Evolutionary conservation across 768 basidiomycete species (phyloP).

Genomic region (Tulasnella sp.): DNA sequence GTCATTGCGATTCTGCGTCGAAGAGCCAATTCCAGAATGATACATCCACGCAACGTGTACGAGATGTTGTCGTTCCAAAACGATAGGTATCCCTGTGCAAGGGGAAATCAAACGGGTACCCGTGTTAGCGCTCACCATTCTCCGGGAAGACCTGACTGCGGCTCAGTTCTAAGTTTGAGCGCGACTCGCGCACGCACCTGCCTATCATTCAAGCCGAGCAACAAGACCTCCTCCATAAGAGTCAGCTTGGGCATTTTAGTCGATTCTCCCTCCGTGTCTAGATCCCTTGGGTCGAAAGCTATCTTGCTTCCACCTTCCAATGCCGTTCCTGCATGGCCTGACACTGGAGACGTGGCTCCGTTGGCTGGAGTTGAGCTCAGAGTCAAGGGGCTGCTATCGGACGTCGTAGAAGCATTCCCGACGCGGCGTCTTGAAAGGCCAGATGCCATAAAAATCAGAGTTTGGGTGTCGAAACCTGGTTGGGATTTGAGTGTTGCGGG

Average conservation of each 20-base stretch:
- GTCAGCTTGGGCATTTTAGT: conserved; percentile 82
- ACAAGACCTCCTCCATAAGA: conserved; percentile 92
- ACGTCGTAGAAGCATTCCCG: not conserved
- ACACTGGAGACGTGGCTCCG: conserved; percentile 3
- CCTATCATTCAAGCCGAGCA: conserved; percentile 94
- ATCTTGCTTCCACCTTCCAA: conserved; percentile 84
- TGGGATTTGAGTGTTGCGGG: not conserved
- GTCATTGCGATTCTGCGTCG: too few relatives aligned
- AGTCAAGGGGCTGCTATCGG: not conserved
- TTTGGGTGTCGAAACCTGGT: not conserved
- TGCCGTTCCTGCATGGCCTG: conserved; percentile 69
- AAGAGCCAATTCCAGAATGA: too few relatives aligned
- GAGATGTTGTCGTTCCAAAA: too few relatives aligned
- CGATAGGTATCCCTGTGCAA: too few relatives aligned
- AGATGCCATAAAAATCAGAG: not conserved
- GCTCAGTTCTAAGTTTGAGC: not conserved
- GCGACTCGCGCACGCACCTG: conserved; percentile 55
- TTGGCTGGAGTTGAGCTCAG: not conserved
- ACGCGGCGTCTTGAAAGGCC: conserved; percentile 21
- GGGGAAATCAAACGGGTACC: too few relatives aligned
- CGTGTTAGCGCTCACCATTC: conserved; percentile 2
- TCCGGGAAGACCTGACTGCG: not conserved
- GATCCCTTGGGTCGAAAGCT: conserved; percentile 90
- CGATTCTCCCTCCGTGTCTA: conserved; percentile 54
- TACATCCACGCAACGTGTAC: too few relatives aligned